These are phyloP conservation scores for Inonotus obliquus DNA, from an alignment of 1,284 basidiomycete species.

Conservation along the genomic window DNA sequence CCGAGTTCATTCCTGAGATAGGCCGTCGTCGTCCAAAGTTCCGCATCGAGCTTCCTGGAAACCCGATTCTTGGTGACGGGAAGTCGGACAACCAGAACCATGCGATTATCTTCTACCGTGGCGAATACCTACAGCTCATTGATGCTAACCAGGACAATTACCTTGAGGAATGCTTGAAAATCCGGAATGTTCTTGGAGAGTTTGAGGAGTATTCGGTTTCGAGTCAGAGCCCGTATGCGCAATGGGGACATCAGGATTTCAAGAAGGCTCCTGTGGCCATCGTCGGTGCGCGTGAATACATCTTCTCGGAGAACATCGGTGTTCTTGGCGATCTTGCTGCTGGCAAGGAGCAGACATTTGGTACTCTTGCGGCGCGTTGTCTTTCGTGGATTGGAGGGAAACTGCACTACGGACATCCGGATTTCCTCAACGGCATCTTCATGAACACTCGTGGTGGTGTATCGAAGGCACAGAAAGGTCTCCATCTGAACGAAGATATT, in stretches of 20 bases:
- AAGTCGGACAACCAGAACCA: conserved; percentile 99
- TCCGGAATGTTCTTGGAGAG: conserved; percentile 96
- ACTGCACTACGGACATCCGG: conserved; percentile 97
- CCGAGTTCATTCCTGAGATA: conserved; percentile 87
- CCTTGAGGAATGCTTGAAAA: conserved; percentile 98
- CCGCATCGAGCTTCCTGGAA: conserved; percentile 96
- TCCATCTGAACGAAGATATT: conserved; percentile 99
- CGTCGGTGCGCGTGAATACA: conserved; percentile 98
- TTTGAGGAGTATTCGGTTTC: conserved; percentile 94
- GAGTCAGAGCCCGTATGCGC: conserved; percentile 86
- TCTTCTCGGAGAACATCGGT: conserved; percentile 99
- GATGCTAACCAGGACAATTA: conserved; percentile 99
- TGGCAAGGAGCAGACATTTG: conserved; percentile 99
- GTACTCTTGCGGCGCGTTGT: conserved; percentile 91
- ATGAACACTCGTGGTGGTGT: conserved; percentile 99
- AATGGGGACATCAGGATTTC: conserved; percentile 85
- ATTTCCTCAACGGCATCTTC: conserved; percentile 97
- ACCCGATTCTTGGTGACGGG: conserved; percentile 98
- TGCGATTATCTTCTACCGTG: conserved; percentile 98
- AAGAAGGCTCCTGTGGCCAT: conserved; percentile 90
- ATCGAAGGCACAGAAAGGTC: conserved; percentile 97
- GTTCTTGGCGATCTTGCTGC: conserved; percentile 97
- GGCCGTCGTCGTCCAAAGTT: conserved; percentile 94
- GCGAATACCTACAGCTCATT: conserved; percentile 98
- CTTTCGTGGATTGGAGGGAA: conserved; percentile 98